Base-by-base conservation (phyloP, 345 rosid genomes). In the Gossypium rotundifolium region DNA sequence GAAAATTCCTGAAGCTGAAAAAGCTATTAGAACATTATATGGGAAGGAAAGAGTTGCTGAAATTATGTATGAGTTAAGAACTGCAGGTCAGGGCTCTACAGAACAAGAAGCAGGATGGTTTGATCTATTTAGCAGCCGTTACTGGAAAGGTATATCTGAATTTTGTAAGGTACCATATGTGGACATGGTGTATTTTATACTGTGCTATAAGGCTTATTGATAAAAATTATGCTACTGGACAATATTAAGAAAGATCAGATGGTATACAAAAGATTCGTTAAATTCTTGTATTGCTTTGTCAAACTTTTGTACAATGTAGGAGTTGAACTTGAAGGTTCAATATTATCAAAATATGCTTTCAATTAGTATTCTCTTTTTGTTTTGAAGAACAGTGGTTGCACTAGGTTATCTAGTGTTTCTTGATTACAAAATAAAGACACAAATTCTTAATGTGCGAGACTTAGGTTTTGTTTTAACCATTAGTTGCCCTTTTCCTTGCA, bases 21-120 rank as follows among this genome's bases (percentile, higher is more conserved):
- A 89, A 77, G 79, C 97, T 17, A 82, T 95, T 74, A 88, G 81
- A 83, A 91, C 89, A 29, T 86, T 95, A 20, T 89, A 83, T 81
- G 99, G 99, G 65, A 93, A 93, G 78, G 99, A 95, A 64, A 90
- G 94, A 85, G 98, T 95, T 64, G 83, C 87, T 52, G 98, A 88
- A 70, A 88, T 91, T 76, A 92, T 95, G 89, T 84, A 73, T 75
- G 97, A 93, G 84, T 84, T 93, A 73, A 80, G 83, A 77, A 78
- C 79, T 52, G 87, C 87, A 55, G 75, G 85, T 73, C 94, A 90
- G 80, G 91, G 97, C 70, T 84, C 93, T 61, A 67, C 87, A 45
- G 98, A 93, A 86, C 91, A 90, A 73, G 99, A 95, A 72, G 99
- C 97, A 7, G 94, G 98, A 81, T 95, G 99, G 99, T 83, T 91